Conservation (phyloP, 1,284 basidiomycete genomes). For the Peniophora sp. region DNA sequence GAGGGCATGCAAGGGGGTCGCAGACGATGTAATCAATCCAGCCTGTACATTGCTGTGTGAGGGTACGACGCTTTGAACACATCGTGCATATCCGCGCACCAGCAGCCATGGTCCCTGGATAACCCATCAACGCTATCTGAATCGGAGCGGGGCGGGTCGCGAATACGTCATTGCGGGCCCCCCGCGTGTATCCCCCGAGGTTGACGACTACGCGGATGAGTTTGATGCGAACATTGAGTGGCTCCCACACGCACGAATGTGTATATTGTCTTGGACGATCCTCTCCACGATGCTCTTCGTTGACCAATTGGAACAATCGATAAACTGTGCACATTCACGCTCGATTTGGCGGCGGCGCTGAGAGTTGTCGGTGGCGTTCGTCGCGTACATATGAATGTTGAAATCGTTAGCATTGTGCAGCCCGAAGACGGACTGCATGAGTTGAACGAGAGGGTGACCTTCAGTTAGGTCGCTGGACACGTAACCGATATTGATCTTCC, state of each 20-base stretch:
- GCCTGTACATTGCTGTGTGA: conserved; percentile 16
- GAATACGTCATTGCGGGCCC: conserved; percentile 55
- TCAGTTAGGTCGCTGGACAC: conserved; percentile 52
- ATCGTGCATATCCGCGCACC: conserved; percentile 18
- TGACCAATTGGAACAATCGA: conserved; percentile 42
- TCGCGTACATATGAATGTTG: conserved; percentile 48
- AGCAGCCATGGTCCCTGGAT: conserved; percentile 47
- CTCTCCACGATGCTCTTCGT: conserved; percentile 34
- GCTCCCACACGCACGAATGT: conserved; percentile 33
- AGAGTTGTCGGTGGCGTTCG: conserved; percentile 44
- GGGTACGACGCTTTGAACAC: background rate
- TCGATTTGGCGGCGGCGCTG: conserved; percentile 47
- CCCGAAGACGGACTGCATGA: conserved; percentile 55
- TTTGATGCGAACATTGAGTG: conserved; percentile 2
- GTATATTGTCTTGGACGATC: conserved; percentile 44
- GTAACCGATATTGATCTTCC: conserved; percentile 48
- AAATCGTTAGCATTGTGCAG: conserved; percentile 42
- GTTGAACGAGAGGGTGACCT: conserved; percentile 55
- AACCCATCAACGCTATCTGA: conserved; percentile 54
- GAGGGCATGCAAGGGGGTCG: conserved; percentile 45
- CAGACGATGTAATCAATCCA: conserved; percentile 61
- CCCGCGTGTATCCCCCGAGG: conserved; percentile 60
- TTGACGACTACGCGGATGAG: conserved; percentile 34
- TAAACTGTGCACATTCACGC: conserved; percentile 35
- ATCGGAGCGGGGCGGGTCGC: conserved; percentile 51